Evolutionary conservation across 768 basidiomycete genomes (phyloP), one percentile per base, ranked within the genome.

Genomic region (Pulveroboletus sp.): DNA sequence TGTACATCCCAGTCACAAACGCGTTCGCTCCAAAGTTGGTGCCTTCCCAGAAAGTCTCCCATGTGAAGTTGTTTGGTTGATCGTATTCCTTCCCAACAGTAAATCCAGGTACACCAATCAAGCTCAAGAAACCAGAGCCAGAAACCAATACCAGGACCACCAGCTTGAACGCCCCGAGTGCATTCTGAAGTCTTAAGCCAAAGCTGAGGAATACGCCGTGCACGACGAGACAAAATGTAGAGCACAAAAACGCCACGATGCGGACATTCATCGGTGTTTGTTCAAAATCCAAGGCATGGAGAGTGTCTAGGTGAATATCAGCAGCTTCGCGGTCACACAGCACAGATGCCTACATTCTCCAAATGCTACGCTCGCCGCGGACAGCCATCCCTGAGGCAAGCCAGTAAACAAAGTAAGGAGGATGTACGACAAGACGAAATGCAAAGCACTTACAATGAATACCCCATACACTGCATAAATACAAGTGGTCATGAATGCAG

Each of bases 1-100:
- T 83, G 60, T 85, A 86, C 25, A 89, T 67, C 4, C 81, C 85
- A 12, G 70, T 77, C 0, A 81, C 77, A 58, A 86, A 79, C 1
- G 81, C 79, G 56, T 85, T 88, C 6, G 70, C 69, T 1, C 74
- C 80, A 9, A 68, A 74, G 14, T 69, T 71, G 34, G 76, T 77
- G 1, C 84, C 85, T 50, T 81, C 76, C 85, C 86, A 88, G 45
- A 87, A 69, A 1, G 72, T 73, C 13, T 66, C 52, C 84, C 84
- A 84, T 1, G 69, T 69, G 39, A 81, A 80, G 58, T 86, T 88
- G 20, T 73, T 62, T 0, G 85, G 79, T 13, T 66, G 63, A 29
- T 79, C 74, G 39, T 81, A 79, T 6, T 69, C 76, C n/a, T 74
- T 69, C 5, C 72, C 66, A 0, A 84, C 70, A 21, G 66, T 50